Conservation (phyloP, 2,329 filamentous ascomycete species). For the Magnaporthiopsis poae region DNA sequence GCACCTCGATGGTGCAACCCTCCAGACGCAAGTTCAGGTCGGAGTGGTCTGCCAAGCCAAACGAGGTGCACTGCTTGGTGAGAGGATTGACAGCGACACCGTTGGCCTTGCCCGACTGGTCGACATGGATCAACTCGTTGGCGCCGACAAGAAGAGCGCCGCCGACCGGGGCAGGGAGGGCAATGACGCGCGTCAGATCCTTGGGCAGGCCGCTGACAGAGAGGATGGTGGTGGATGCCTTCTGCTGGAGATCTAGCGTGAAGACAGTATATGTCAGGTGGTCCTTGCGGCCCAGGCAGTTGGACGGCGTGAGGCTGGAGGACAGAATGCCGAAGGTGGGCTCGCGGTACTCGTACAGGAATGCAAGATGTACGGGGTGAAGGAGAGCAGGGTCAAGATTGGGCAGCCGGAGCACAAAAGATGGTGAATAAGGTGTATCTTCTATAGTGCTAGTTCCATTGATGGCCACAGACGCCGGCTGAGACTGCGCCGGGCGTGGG, state of each 20-base stretch:
- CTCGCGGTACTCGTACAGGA: slow-evolving; percentile 93
- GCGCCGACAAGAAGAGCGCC: slow-evolving; percentile 76
- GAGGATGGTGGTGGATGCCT: slow-evolving; percentile 82
- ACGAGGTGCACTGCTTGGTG: slow-evolving; percentile 70
- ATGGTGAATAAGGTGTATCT: slow-evolving; percentile 72
- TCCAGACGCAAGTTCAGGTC: slow-evolving; percentile 72
- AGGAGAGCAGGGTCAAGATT: slow-evolving; percentile 78
- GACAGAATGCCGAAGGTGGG: slow-evolving; percentile 93
- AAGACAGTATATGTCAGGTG: slow-evolving; percentile 86
- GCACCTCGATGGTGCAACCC: slow-evolving; percentile 63
- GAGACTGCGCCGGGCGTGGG: slow-evolving; percentile 43
- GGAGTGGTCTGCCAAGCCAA: slow-evolving; percentile 77
- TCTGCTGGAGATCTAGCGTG: slow-evolving; percentile 85
- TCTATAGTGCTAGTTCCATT: slow-evolving; percentile 39
- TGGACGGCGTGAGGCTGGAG: slow-evolving; percentile 62
- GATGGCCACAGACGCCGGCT: slow-evolving; percentile 24
- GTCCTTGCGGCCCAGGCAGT: slow-evolving; percentile 73
- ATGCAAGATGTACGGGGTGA: slow-evolving; percentile 82
- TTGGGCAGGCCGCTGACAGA: slow-evolving; percentile 78
- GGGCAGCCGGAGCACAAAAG: slow-evolving; percentile 85
- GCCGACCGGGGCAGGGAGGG: slow-evolving; percentile 76
- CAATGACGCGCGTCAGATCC: slow-evolving; percentile 73
- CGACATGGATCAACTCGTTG: slow-evolving; percentile 89
- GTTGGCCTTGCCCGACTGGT: slow-evolving; percentile 88
- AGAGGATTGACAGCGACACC: slow-evolving; percentile 89